Percentiles rank a stretch among this genome's conserved stretches.
phyloP scores from a whole-genome alignment of 2,329 filamentous ascomycete genomes.

The Fusarium sp. region DNA sequence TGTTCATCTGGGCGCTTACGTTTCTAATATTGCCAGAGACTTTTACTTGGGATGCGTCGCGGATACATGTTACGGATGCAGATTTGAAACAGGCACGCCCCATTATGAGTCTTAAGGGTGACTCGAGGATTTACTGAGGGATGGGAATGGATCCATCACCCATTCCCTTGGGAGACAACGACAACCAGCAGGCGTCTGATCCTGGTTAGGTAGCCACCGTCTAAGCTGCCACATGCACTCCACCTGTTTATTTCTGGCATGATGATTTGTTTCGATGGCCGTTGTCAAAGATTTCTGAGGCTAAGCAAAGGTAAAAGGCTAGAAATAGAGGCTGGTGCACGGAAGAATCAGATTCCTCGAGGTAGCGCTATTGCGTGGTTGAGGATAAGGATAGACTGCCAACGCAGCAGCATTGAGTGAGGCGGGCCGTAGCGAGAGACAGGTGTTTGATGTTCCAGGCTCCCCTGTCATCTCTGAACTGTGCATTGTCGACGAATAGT shows the following conservation, averaged over 20 bases:
- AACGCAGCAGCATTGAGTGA: slow-evolving; percentile 24
- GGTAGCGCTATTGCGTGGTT: neutral
- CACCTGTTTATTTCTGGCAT: slow-evolving; percentile 31
- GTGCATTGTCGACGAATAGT: slow-evolving; percentile 14
- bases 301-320: slow-evolving; percentile 4
- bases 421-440: slow-evolving; percentile 33
- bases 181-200: slow-evolving; percentile 30
- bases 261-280: slow-evolving; percentile 20
- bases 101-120: slow-evolving; percentile 16
- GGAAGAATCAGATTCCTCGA: slow-evolving; percentile 5
- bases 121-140: slow-evolving; percentile 17
- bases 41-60: neutral
- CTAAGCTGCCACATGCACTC: slow-evolving; percentile 20
- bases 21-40: slow-evolving; percentile 9
- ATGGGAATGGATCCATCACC: slow-evolving; percentile 30
- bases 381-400: slow-evolving; percentile 15
- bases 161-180: slow-evolving; percentile 24
- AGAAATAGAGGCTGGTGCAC: neutral
- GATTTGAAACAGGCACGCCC: slow-evolving; percentile 38
- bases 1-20: neutral
- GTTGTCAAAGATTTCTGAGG: slow-evolving; percentile 2
- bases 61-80: slow-evolving; percentile 21
- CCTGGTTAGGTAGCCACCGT: slow-evolving; percentile 19
- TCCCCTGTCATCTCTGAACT: slow-evolving; percentile 33
- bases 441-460: slow-evolving; percentile 21